Percentiles rank a stretch among this genome's conserved stretches.
phyloP scores from a whole-genome alignment of 1,139 yeast genomes.

The Diutina scorzettiae region DNA sequence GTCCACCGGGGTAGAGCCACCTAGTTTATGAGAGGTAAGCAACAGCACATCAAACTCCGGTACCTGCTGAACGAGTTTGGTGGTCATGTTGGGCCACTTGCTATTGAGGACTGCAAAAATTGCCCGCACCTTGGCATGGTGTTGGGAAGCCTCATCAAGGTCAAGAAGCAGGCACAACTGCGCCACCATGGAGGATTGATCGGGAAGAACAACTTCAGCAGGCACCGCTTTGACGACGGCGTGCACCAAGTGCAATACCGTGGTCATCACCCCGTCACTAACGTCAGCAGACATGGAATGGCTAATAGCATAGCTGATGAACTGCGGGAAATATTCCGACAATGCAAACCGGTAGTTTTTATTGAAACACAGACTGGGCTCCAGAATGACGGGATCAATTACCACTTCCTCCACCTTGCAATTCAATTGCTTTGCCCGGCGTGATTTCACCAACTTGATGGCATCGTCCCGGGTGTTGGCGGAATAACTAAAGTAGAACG shows the following conservation, averaged over 20 bases:
- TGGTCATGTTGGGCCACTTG: not conserved
- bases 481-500: conserved; percentile 70
- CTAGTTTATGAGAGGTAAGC: too few species aligned
- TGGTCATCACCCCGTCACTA: conserved; percentile 44
- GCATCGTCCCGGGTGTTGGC: conserved; percentile 72
- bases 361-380: conserved; percentile 19
- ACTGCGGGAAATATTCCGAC: conserved; percentile 38
- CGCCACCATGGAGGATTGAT: conserved; percentile 43
- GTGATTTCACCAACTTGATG: conserved; percentile 42
- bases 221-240: conserved; percentile 26
- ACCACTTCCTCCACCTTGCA: conserved; percentile 31
- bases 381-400: conserved; percentile 34
- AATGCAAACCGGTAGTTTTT: conserved; percentile 28
- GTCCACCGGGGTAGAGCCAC: too few species aligned
- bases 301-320: conserved; percentile 36
- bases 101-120: conserved; percentile 23
- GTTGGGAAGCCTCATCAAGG: conserved; percentile 25
- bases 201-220: conserved; percentile 39
- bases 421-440: conserved; percentile 18
- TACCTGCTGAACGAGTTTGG: not conserved
- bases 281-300: conserved; percentile 27
- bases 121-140: conserved; percentile 42
- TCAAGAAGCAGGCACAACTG: conserved; percentile 32
- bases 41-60: not conserved
- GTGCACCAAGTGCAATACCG: conserved; percentile 60